These are phyloP conservation scores for Trametes cingulata DNA, from an alignment of 768 basidiomycete genomes.

Conservation along the genomic window DNA sequence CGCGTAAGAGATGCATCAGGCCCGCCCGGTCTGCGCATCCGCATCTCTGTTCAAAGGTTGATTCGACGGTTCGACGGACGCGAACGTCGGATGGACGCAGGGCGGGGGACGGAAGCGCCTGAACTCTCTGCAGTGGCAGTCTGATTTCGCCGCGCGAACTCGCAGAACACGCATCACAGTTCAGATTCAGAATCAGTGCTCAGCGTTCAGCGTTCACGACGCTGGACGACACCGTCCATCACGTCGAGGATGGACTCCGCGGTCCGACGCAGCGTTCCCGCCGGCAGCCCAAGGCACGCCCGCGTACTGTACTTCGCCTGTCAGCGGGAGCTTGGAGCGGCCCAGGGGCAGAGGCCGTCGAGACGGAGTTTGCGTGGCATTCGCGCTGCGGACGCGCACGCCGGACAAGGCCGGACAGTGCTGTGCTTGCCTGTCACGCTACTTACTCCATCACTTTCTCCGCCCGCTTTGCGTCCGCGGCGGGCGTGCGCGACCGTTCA, in stretches of 20 bases:
- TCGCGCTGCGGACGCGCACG: background rate
- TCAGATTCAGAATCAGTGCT: background rate
- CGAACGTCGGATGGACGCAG: too few species aligned
- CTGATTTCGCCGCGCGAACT: background rate
- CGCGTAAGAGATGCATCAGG: too few species aligned
- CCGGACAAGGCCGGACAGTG: too few species aligned
- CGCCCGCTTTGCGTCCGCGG: background rate
- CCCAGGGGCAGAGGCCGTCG: background rate
- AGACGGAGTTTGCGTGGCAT: background rate
- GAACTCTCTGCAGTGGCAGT: too few species aligned
- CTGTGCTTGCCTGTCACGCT: background rate
- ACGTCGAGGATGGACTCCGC: background rate
- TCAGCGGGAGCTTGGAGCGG: background rate
- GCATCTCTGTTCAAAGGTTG: background rate
- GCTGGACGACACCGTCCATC: too few species aligned
- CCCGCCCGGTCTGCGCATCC: background rate
- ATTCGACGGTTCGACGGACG: too few species aligned
- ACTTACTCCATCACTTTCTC: too few species aligned
- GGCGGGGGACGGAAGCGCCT: too few species aligned
- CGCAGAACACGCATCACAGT: background rate
- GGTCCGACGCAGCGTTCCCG: conserved; percentile 7
- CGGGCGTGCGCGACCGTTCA: too few species aligned
- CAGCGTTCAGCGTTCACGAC: too few species aligned
- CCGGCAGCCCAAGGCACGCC: conserved; percentile 10
- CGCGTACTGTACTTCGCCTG: background rate